Evolutionary conservation across 2,329 filamentous ascomycete species (phyloP).

Genomic region (Fusarium irregulare): DNA sequence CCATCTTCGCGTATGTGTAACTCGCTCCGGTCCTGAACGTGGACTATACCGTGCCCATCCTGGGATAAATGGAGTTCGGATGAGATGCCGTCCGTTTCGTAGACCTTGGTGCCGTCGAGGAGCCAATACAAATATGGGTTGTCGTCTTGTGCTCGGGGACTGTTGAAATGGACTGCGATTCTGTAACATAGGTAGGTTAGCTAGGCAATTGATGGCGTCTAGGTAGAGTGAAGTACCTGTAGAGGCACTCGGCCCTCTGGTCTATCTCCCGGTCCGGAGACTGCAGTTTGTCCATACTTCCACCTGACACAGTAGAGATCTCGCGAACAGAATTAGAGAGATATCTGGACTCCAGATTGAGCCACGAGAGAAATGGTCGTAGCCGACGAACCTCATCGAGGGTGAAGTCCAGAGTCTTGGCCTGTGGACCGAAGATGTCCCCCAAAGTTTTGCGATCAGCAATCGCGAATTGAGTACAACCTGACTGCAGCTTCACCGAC

Average conservation of each 20-base stretch:
- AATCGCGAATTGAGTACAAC: slow-evolving; percentile 48
- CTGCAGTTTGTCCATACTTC: slow-evolving; percentile 32
- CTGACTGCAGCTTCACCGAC: slow-evolving; percentile 16
- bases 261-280: slow-evolving; percentile 44
- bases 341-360: slow-evolving; percentile 46
- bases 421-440: slow-evolving; percentile 43
- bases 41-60: slow-evolving; percentile 34
- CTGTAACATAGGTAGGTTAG: slow-evolving; percentile 7
- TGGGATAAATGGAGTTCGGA: slow-evolving; percentile 45
- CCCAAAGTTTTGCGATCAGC: slow-evolving; percentile 48
- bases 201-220: not conserved
- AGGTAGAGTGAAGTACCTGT: slow-evolving; percentile 45
- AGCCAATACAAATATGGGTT: slow-evolving; percentile 22
- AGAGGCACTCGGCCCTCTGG: slow-evolving; percentile 47
- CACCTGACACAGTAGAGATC: slow-evolving; percentile 45
- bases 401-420: slow-evolving; percentile 52
- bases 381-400: slow-evolving; percentile 49
- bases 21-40: slow-evolving; percentile 35
- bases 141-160: slow-evolving; percentile 21
- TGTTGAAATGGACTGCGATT: slow-evolving; percentile 40
- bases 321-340: slow-evolving; percentile 51
- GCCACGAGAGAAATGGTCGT: slow-evolving; percentile 51
- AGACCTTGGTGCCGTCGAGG: slow-evolving; percentile 33
- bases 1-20: slow-evolving; percentile 48
- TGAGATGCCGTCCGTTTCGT: slow-evolving; percentile 49